These are phyloP conservation scores for Delphinella strobiligena DNA, from an alignment of 2,329 filamentous ascomycete species.

Conservation along the genomic window DNA sequence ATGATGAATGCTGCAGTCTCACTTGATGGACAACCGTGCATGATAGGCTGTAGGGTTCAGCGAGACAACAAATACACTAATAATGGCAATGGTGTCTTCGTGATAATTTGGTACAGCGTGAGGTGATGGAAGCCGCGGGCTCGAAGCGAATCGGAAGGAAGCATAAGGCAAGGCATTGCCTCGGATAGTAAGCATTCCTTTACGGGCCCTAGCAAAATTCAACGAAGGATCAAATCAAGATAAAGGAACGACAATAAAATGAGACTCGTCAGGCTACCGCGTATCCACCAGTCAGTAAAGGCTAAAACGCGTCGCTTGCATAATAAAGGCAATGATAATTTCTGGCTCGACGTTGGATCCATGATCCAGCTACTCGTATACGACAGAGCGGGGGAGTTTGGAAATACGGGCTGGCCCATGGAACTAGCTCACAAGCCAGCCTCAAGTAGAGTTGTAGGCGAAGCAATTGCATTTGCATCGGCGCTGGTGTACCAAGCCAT, in stretches of 20 bases:
- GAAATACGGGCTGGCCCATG: slow-evolving; percentile 8
- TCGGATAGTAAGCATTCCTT: neutral
- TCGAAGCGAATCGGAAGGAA: no score
- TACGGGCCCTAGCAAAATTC: neutral
- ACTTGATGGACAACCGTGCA: no score
- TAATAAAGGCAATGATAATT: neutral
- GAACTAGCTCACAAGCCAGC: slow-evolving; percentile 8
- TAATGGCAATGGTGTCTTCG: no score
- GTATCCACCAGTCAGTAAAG: neutral
- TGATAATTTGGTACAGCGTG: no score
- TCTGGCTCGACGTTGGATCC: neutral
- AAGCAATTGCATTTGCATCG: neutral
- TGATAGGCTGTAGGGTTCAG: neutral
- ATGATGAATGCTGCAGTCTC: no score
- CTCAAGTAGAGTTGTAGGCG: slow-evolving; percentile 3
- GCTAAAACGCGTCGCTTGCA: neutral
- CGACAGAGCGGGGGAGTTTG: slow-evolving; percentile 5
- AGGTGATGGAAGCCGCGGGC: no score
- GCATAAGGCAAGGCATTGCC: neutral
- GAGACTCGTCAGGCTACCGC: neutral
- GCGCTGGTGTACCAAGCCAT: neutral
- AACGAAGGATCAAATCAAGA: neutral
- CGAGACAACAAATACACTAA: neutral
- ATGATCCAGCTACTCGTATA: slow-evolving; percentile 4
- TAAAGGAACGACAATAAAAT: neutral